Base-by-base conservation (phyloP, 495 filamentous ascomycete species). In the Penicillium paxilli region DNA sequence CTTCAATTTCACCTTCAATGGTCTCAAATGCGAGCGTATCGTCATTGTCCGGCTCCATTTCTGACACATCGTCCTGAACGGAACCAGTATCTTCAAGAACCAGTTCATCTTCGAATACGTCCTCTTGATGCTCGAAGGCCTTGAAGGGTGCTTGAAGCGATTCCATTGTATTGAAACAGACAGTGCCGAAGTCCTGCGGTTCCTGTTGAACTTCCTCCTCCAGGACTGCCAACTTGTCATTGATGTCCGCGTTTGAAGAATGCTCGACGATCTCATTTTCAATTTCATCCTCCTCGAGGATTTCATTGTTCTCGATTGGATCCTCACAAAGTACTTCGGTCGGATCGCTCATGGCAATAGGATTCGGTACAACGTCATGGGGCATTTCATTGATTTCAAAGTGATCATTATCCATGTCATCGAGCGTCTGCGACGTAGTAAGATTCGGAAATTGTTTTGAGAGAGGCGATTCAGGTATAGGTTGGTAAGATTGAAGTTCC, bases 151-250 rank as follows among this genome's bases (percentile, higher is more conserved):
- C 21, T n/a, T 66, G 48, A 5, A 62, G 55, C 9, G 53, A 54
- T 42, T 64, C 64, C 54, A 66, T 66, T 0, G 54, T 53, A 30
- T 58, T 63, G 40, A 66, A 64, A 42, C 63, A 66, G 26, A 66
- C 22, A 4, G 63, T 64, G 12, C 53, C 63, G 17, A 49, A 54
- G 11, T 69, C 66, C 4, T 63, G 58, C 0, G 59, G 60, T 19
- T 62, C 64, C 9, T 19, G 46, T 0, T 50, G 53, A 47, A 55
- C 47, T 21, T 63, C 52, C 8, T 60, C 54, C 26, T 61, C 21
- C 1, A 55, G 16, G 3, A 47, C 35, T 23, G 54, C 47, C 0
- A 54, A 10, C 22, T 60, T 26, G 21, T 53, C 52, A 14, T 69
- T 60, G 11, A 54, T 21, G 21, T 35, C 52, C 44, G 24, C 10